Evolutionary conservation across 441 rosid genomes (phyloP).

Genomic region (Cnidoscolus chayamansa): DNA sequence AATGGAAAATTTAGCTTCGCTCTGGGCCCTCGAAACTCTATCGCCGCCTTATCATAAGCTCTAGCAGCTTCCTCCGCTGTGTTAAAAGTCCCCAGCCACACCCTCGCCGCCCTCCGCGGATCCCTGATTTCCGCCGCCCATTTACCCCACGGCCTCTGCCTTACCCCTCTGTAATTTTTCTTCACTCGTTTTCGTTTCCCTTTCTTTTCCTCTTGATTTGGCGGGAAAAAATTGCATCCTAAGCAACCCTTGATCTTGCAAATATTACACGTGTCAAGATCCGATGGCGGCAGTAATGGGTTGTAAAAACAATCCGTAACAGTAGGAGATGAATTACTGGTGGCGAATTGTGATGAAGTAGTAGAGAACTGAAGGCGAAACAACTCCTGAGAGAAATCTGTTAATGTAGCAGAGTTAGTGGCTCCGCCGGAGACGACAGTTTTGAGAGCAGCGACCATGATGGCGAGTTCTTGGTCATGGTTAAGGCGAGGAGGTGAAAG

Average conservation of each 20-base stretch:
- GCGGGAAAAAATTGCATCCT: slow-evolving; percentile 69
- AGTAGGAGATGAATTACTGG: background rate
- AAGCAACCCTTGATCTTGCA: slow-evolving; percentile 66
- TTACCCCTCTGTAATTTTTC: slow-evolving; percentile 84
- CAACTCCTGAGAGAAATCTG: slow-evolving; percentile 6
- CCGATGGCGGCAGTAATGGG: slow-evolving; percentile 24
- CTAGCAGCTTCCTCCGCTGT: slow-evolving; percentile 88
- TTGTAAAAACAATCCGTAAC: background rate
- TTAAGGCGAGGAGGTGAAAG: slow-evolving; percentile 29
- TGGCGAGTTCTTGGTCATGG: slow-evolving; percentile 50
- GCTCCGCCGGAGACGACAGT: slow-evolving; percentile 47
- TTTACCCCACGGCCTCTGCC: slow-evolving; percentile 97
- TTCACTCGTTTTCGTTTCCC: slow-evolving; percentile 33
- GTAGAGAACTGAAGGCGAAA: background rate
- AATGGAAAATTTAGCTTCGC: slow-evolving; percentile 85
- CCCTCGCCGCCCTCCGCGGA: slow-evolving; percentile 61
- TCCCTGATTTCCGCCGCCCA: slow-evolving; percentile 95
- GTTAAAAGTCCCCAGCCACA: slow-evolving; percentile 86
- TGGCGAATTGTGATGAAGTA: background rate
- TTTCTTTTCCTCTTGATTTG: slow-evolving; percentile 35
- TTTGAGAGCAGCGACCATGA: slow-evolving; percentile 60
- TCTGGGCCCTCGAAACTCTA: slow-evolving; percentile 86
- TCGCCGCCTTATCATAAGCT: slow-evolving; percentile 82
- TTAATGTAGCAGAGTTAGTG: background rate
- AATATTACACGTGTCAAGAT: slow-evolving; percentile 50